These are phyloP conservation scores for Pecoramyces ruminantium DNA, from an alignment of 192 early-diverging fungal genomes.

Conservation along the genomic window DNA sequence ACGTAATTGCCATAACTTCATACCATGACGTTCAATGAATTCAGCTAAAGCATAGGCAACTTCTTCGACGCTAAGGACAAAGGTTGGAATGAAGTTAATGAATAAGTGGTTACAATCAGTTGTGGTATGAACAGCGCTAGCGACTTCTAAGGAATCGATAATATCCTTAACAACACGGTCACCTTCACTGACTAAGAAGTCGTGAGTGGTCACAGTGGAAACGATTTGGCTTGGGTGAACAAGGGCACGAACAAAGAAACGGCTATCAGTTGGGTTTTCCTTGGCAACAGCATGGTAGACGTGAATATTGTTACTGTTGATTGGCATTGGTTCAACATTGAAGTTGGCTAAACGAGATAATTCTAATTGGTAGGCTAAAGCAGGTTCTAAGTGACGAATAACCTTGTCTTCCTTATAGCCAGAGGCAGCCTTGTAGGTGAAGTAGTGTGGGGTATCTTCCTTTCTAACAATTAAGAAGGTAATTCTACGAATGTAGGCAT, in stretches of 20 bases:
- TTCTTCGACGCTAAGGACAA: conserved; percentile 68
- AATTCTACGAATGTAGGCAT: conserved; percentile 65
- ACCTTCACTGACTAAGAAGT: conserved; percentile 90
- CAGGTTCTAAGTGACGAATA: conserved; percentile 96
- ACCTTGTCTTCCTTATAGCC: conserved; percentile 80
- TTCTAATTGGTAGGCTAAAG: conserved; percentile 94
- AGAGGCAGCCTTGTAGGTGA: conserved; percentile 81
- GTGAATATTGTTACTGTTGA: conserved; percentile 85
- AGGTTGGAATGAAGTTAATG: conserved; percentile 95
- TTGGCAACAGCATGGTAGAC: conserved; percentile 91
- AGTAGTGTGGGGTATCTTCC: conserved; percentile 76
- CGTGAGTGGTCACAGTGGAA: conserved; percentile 66
- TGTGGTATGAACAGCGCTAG: conserved; percentile 51
- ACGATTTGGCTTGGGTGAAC: conserved; percentile 78
- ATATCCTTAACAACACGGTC: conserved; percentile 85
- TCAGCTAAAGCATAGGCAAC: conserved; percentile 71
- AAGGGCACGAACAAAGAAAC: conserved; percentile 95
- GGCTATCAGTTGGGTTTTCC: conserved; percentile 80
- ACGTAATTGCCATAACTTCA: conserved; percentile 82
- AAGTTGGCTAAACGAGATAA: conserved; percentile 81
- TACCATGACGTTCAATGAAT: conserved; percentile 84
- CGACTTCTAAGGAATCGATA: conserved; percentile 83
- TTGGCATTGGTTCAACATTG: conserved; percentile 88
- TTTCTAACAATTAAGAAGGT: conserved; percentile 75
- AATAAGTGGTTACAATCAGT: conserved; percentile 98